phyloP scores from a whole-genome alignment of 257 asterid species.

The Coffea eugenioides region DNA sequence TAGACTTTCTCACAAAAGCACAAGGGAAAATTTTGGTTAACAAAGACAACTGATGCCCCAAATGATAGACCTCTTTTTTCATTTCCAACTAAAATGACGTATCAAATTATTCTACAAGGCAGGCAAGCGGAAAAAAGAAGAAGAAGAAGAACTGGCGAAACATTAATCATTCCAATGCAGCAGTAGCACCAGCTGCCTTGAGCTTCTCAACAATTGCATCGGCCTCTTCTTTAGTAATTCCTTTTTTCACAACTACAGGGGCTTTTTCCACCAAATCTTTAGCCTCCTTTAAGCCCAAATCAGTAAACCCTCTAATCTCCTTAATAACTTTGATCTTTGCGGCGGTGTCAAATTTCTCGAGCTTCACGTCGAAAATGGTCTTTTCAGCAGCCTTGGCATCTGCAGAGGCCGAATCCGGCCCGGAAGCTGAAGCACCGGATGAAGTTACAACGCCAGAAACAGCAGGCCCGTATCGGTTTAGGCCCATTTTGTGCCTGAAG shows the following conservation, averaged over 20 bases:
- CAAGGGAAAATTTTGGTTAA: not conserved
- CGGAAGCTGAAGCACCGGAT: conserved; percentile 33
- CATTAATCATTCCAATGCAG: conserved; percentile 54
- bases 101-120: not conserved
- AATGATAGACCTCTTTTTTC: not conserved
- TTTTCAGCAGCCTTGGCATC: conserved; percentile 58
- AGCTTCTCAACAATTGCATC: conserved; percentile 71
- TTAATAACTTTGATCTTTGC: conserved; percentile 81
- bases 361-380: conserved; percentile 63
- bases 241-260: conserved; percentile 74
- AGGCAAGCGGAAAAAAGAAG: not conserved
- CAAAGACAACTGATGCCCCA: not conserved
- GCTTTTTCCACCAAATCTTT: conserved; percentile 84
- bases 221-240: conserved; percentile 71
- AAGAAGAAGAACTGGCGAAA: not conserved
- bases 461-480: conserved; percentile 60
- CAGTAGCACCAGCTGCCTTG: conserved; percentile 76
- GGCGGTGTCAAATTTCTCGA: conserved; percentile 69
- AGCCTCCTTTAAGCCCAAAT: conserved; percentile 83
- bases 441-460: conserved; percentile 29
- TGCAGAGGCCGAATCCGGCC: conserved; percentile 38
- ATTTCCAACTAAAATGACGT: not conserved
- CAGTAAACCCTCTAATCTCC: conserved; percentile 78
- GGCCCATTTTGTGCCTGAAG: conserved; percentile 63
- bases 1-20: not conserved